Base-by-base conservation (phyloP, 345 rosid species). In the Gossypium herbaceum region DNA sequence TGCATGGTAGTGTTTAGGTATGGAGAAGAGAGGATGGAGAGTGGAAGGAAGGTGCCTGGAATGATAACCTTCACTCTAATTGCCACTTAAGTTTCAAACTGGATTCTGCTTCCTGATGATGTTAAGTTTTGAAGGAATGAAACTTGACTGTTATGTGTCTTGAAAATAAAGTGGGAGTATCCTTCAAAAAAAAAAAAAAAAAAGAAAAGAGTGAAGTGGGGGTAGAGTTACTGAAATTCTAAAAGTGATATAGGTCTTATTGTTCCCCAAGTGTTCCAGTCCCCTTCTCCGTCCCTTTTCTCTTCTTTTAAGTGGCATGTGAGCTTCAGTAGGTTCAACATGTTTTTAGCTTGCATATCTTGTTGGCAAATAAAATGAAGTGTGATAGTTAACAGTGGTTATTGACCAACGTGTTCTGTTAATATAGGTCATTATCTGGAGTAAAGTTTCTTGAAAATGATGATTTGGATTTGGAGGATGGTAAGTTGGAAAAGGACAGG, bases 391-490 rank as follows among this genome's bases (percentile, higher is more conserved):
- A 47, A 10, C 1, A 19, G 24, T 73, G 60, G 61, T n/a, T 17
- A 25, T 65, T 68, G 55, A 39, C 17, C 68, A 19, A 69, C 11
- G 4, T 74, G 81, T 75, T 44, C 64, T 66, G 41, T 76, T 61
- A 65, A 41, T 66, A 16, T 74, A 91, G 97, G 89, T 86, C 76
- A 70, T 81, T 79, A 67, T 74, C 81, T 68, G 74, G 80, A 54
- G 88, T 89, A 88, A 93, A 87, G 85, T 73, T 85, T 4, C 80
- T 76, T 58, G 94, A 91, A 73, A 79, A 84, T 59, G 88, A 81
- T 77, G 97, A 84, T 75, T 57, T 73, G 79, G 98, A 95, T 80
- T 77, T 93, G 84, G 99, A 95, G 90, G 94, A 66, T 79, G 98
- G 94, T 76, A 89, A 87, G 79, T 51, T 85, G 75, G 88, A 83